These are phyloP conservation scores for Globisporangium camurandrum DNA, from an alignment of 352 stramenopile genomes.

Conservation along the genomic window DNA sequence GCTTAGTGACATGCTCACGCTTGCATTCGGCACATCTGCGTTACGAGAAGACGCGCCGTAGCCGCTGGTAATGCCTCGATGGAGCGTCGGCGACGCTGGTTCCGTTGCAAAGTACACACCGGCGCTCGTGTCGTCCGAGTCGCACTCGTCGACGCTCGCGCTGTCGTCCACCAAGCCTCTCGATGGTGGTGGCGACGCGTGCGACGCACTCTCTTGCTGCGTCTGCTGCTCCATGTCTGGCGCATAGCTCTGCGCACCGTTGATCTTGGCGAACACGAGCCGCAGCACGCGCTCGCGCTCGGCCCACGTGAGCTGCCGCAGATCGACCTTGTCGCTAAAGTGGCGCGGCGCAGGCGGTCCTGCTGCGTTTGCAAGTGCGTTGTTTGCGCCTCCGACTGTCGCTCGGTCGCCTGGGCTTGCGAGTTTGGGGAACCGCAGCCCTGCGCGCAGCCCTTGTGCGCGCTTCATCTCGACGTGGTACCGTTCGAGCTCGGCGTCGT, in stretches of 20 bases:
- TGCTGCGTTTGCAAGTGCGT: not conserved
- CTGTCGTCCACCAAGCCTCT: not conserved
- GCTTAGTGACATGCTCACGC: conserved; percentile 50
- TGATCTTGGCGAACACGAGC: conserved; percentile 93
- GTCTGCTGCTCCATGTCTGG: not conserved
- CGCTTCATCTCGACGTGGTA: conserved; percentile 50
- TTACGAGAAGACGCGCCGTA: not conserved
- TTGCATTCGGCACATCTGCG: conserved; percentile 1
- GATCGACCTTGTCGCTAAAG: conserved; percentile 77
- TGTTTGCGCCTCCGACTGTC: not conserved
- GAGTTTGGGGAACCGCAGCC: conserved; percentile 46
- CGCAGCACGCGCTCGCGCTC: conserved; percentile 89
- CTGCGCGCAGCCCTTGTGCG: conserved; percentile 20
- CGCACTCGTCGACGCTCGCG: conserved; percentile 1
- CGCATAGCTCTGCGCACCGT: conserved; percentile 58
- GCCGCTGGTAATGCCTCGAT: conserved; percentile 1
- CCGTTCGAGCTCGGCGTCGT: conserved; percentile 38
- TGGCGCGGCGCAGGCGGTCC: conserved; percentile 15
- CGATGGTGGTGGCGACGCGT: not conserved
- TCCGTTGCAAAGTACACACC: conserved; percentile 59
- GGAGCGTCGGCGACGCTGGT: conserved; percentile 8
- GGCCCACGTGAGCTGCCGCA: conserved; percentile 84
- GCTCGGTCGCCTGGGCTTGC: conserved; percentile 11
- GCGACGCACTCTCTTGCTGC: no score
- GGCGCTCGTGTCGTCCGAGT: conserved; percentile 11